Percentiles rank a stretch among this genome's conserved stretches.
These are phyloP conservation scores for Venturia carpophila DNA, from an alignment of 2,329 filamentous ascomycete genomes.

Conservation along the genomic window DNA sequence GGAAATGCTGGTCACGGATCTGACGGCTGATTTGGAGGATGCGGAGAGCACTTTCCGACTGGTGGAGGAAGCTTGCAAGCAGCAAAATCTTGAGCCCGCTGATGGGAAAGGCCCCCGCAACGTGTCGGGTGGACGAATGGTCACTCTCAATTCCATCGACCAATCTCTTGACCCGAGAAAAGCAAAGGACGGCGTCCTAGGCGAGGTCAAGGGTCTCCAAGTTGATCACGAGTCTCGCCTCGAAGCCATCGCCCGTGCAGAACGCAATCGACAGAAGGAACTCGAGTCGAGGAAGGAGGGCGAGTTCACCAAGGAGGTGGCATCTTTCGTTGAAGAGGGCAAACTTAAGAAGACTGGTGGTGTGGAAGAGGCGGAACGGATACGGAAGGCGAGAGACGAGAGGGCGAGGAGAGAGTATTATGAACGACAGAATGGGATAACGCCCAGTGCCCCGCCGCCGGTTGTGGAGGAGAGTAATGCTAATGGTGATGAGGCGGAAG, in stretches of 20 bases:
- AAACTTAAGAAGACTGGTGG: conserved; percentile 95
- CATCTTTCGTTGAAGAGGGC: conserved; percentile 76
- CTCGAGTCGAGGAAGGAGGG: conserved; percentile 65
- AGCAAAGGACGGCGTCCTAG: conserved; percentile 85
- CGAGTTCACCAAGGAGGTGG: conserved; percentile 71
- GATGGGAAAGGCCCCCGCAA: conserved; percentile 34
- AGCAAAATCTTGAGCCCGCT: conserved; percentile 64
- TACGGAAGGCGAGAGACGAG: conserved; percentile 79
- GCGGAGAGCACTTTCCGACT: conserved; percentile 87
- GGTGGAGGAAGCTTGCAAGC: conserved; percentile 96
- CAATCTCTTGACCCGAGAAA: conserved; percentile 60
- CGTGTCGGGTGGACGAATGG: conserved; percentile 21
- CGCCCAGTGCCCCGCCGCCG: conserved; percentile 5
- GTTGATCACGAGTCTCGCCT: conserved; percentile 90
- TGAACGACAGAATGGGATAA: conserved; percentile 34
- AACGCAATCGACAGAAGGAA: conserved; percentile 83
- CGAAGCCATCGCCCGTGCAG: conserved; percentile 94
- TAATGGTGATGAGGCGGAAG: conserved; percentile 5
- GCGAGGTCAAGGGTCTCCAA: conserved; percentile 85
- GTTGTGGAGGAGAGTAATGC: background rate
- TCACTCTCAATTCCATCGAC: conserved; percentile 32
- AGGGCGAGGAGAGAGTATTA: conserved; percentile 68
- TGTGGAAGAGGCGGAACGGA: conserved; percentile 84
- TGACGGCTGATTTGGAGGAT: conserved; percentile 93
- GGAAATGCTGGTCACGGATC: conserved; percentile 86